Base-by-base conservation (phyloP, 179 eudicot species). In the Beta macrorhiza region DNA sequence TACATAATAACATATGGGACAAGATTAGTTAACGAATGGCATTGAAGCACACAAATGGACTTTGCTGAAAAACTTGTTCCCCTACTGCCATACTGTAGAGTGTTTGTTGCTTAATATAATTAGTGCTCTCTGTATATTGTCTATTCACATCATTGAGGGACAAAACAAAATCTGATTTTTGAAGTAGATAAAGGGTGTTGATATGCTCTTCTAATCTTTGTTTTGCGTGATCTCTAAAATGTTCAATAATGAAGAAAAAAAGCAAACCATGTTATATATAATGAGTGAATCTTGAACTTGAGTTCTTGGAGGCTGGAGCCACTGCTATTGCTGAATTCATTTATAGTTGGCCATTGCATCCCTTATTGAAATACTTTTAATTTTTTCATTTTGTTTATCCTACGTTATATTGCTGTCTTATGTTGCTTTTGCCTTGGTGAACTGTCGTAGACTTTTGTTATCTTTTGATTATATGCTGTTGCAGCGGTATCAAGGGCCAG, bases 401-500 rank as follows among this genome's bases (percentile, higher is more conserved):
- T 77, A 63, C 16, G 16, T 75, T 32, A 11, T 51, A 16, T 13
- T 45, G 29, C 17, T 51, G 16, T 58, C 12, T 25, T 51, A 16
- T 47, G 9, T 4, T 32, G 8, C n/a, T 37, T 25, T 68, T 59
- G 22, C 56, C 7, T 29, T 58, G 70, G 15, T 22, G 78, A 44
- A 10, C 16, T 19, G 5, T 20, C 56, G 2, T 42, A 20, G 19
- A 75, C 42, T 75, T 79, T 55, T 70, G 51, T 25, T 16, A 6
- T 49, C 11, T 58, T 7, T 10, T 72, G 55, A 79, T 74, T 75
- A 37, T 63, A 25, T 52, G 80, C 63, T 76, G 42, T 76, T 86
- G 87, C 99, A 92, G 98, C 90, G 88, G 75, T 87, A 85, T 84
- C 90, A 83, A 84, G 89, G 85, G 75, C 84, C 83, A 71, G 55